Evolutionary conservation across 2,329 filamentous ascomycete species (phyloP), one percentile per base, ranked within the genome.

Genomic region (Paraconiothyrium sp.): DNA sequence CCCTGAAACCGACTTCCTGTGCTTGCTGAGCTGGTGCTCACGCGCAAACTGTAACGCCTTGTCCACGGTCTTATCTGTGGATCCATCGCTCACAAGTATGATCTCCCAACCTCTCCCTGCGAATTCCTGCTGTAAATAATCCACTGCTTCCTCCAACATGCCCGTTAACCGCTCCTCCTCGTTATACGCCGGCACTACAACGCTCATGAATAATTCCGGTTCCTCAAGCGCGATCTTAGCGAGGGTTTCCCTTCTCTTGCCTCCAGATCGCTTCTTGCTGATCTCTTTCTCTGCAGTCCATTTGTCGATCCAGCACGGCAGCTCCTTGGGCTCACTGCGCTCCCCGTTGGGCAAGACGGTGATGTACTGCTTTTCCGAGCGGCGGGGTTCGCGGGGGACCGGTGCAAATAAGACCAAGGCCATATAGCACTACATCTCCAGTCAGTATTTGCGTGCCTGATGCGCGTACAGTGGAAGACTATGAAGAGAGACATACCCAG

Each of bases 121-220:
- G 74, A 96, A 94, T 66, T 90, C 86, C 54, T 84, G 81, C 77
- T 97, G 91, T 10, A 99, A 85, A 76, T 94, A 97, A 54, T 88
- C 89, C 30, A 98, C 90, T 1, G 95, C 93, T 79, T 99, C 95
- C 73, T 96, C 90, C 13, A 99, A 84, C 81, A 97, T 97, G 11
- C 90, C 90, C 13, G 88, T 85, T 50, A 99, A 85, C 34, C 95
- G 89, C 61, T 91, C 85, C 76, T 94, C 90, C 75, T 99, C 95
- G 70, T 99, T 99, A 85, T 93, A 99, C 10, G 95, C 95, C 0
- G 95, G 95, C 47, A 99, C 90, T 0, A 99, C 93, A 8, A 98
- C 89, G 57, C 92, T 95, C 83, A 99, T 89, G 76, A 91, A 91
- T n/a, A 97, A 80, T 64, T 94, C 89, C 14, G 93, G 87, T 1